Evolutionary conservation across 1,284 basidiomycete species (phyloP).

Genomic region (Irpex lacteus): DNA sequence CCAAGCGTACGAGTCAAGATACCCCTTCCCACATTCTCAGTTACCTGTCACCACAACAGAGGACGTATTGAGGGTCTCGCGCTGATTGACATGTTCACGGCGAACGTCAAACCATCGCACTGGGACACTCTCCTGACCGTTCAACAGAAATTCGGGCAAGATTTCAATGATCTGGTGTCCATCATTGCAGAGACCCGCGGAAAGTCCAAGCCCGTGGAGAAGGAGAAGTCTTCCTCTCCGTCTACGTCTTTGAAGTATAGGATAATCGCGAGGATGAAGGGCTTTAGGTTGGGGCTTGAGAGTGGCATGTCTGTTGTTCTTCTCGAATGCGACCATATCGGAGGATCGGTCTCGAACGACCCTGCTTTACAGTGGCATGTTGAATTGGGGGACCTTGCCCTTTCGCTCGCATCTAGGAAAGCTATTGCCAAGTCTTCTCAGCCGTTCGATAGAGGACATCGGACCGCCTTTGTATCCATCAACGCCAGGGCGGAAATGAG

Average conservation of each 20-base stretch:
- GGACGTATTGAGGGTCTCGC: slow-evolving; percentile 50
- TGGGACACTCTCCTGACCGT: slow-evolving; percentile 79
- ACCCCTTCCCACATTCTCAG: slow-evolving; percentile 59
- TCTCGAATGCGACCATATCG: slow-evolving; percentile 72
- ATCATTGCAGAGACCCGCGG: slow-evolving; percentile 59
- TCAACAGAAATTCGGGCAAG: slow-evolving; percentile 82
- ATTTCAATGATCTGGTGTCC: slow-evolving; percentile 76
- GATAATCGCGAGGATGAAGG: slow-evolving; percentile 64
- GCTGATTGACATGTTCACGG: slow-evolving; percentile 63
- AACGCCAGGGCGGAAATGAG: slow-evolving; percentile 56
- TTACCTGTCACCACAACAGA: slow-evolving; percentile 55
- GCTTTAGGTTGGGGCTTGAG: slow-evolving; percentile 76
- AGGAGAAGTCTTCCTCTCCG: slow-evolving; percentile 14
- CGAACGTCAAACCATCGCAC: slow-evolving; percentile 74
- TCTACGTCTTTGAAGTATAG: slow-evolving; percentile 33
- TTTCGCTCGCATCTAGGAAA: slow-evolving; percentile 69
- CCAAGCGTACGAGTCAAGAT: slow-evolving; percentile 53
- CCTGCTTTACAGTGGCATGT: slow-evolving; percentile 54
- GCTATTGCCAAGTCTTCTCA: slow-evolving; percentile 14
- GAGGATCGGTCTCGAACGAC: slow-evolving; percentile 50
- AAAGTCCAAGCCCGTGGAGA: slow-evolving; percentile 30
- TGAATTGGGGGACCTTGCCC: slow-evolving; percentile 63
- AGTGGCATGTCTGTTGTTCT: slow-evolving; percentile 68
- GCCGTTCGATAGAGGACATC: slow-evolving; percentile 50
- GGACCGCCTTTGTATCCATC: slow-evolving; percentile 81